Evolutionary conservation across 345 rosid genomes (phyloP).

Genomic region (Conringia planisiliqua): DNA sequence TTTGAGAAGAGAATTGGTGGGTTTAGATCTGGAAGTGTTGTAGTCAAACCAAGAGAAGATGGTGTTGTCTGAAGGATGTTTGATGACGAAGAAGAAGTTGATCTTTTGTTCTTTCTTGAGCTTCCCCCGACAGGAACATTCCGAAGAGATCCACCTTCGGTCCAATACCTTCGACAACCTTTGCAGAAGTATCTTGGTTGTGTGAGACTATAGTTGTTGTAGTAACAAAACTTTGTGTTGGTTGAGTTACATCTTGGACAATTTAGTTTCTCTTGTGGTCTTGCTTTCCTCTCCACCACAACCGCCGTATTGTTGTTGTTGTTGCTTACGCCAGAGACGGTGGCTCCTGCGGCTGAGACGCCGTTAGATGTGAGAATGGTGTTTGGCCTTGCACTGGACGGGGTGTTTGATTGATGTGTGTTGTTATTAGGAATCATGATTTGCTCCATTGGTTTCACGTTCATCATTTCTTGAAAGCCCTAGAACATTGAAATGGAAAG

Average conservation of each 20-base stretch:
- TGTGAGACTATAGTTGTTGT: conserved; percentile 82
- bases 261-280: conserved; percentile 51
- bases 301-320: conserved; percentile 24
- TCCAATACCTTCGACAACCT: conserved; percentile 95
- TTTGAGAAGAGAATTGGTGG: conserved; percentile 33
- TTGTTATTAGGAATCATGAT: conserved; percentile 29
- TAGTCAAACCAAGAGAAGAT: conserved; percentile 30
- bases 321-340: conserved; percentile 24
- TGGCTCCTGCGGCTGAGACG: conserved; percentile 13
- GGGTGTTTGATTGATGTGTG: conserved; percentile 29
- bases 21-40: conserved; percentile 32
- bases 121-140: conserved; percentile 91
- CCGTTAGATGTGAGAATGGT: conserved; percentile 19
- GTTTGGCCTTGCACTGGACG: conserved; percentile 27
- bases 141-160: conserved; percentile 83
- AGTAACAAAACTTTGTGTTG: conserved; percentile 92
- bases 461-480: conserved; percentile 40
- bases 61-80: conserved; percentile 23
- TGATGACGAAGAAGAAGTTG: conserved; percentile 13
- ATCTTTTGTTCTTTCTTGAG: conserved; percentile 63
- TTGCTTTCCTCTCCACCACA: conserved; percentile 32
- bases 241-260: conserved; percentile 91
- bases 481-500: background rate
- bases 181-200: conserved; percentile 93
- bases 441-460: conserved; percentile 38